Evolutionary conservation across 108 stramenopile genomes (phyloP).

Genomic region (Cyclostephanos tholiformis): DNA sequence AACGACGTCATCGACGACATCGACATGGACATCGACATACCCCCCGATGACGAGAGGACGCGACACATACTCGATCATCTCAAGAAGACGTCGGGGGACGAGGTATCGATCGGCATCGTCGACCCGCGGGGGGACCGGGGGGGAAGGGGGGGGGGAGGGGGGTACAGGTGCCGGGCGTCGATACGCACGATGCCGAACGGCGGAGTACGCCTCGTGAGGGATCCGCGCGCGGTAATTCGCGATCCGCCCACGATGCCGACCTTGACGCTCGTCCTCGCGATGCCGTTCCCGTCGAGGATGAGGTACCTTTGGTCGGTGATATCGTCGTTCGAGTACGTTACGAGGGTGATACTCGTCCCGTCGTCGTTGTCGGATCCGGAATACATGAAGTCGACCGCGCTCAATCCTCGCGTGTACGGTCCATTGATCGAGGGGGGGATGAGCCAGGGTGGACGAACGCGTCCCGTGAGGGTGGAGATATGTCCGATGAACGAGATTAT

Average conservation of each 20-base stretch:
- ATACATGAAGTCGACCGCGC: conserved; percentile 28
- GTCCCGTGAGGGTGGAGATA: conserved; percentile 41
- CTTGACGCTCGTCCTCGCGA: conserved; percentile 39
- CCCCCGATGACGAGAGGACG: conserved; percentile 34
- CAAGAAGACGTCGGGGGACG: conserved; percentile 39
- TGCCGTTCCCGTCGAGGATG: conserved; percentile 38
- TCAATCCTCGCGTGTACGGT: conserved; percentile 24
- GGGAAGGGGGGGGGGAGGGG: too few relatives aligned
- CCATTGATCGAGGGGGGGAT: conserved; percentile 50
- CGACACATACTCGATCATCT: conserved; percentile 37
- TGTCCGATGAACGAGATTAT: conserved; percentile 25
- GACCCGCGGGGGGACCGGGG: too few relatives aligned
- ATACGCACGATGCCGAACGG: neutral
- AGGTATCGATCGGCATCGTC: conserved; percentile 1
- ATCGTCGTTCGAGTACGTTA: conserved; percentile 32
- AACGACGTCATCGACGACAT: neutral
- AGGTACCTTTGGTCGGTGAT: conserved; percentile 46
- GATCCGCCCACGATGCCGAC: neutral
- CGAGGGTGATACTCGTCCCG: conserved; percentile 29
- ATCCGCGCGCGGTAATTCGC: neutral
- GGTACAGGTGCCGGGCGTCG: conserved; percentile 24
- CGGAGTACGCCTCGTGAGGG: neutral
- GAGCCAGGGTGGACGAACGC: conserved; percentile 56
- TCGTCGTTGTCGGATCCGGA: conserved; percentile 35
- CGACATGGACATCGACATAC: conserved; percentile 3